These are phyloP conservation scores for Jamesozyma piceae DNA, from an alignment of 805 yeast species.

Conservation along the genomic window DNA sequence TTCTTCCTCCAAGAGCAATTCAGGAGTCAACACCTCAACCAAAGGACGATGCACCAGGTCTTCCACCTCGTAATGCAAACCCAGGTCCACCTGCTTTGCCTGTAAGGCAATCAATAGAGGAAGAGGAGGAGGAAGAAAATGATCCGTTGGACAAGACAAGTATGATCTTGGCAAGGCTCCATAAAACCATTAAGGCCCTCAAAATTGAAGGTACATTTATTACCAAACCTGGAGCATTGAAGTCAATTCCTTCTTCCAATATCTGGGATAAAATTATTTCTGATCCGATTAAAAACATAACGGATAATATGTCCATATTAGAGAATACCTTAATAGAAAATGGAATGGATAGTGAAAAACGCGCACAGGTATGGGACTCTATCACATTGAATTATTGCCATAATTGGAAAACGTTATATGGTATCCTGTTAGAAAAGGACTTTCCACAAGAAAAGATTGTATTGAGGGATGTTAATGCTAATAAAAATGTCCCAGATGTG, in stretches of 20 bases:
- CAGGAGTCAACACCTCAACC: background rate
- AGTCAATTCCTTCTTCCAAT: background rate
- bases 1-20: background rate
- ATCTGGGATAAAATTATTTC: conserved; percentile 3
- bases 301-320: background rate
- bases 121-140: background rate
- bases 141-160: background rate
- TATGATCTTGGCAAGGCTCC: conserved; percentile 6
- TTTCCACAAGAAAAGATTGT: background rate
- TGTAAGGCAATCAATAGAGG: background rate
- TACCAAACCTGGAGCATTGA: background rate
- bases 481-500: background rate
- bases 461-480: background rate
- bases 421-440: conserved; percentile 2
- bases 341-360: conserved; percentile 3
- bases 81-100: background rate
- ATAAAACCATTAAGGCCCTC: conserved; percentile 3
- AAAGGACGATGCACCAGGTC: background rate
- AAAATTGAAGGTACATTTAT: conserved; percentile 6
- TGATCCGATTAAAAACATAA: conserved; percentile 4
- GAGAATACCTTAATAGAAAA: conserved; percentile 1
- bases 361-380: conserved; percentile 8
- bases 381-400: conserved; percentile 4
- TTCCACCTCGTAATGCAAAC: background rate
- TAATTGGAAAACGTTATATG: conserved; percentile 8